Conservation (phyloP, 2,329 filamentous ascomycete genomes). For the Neophaeococcomyces mojaviensis region DNA sequence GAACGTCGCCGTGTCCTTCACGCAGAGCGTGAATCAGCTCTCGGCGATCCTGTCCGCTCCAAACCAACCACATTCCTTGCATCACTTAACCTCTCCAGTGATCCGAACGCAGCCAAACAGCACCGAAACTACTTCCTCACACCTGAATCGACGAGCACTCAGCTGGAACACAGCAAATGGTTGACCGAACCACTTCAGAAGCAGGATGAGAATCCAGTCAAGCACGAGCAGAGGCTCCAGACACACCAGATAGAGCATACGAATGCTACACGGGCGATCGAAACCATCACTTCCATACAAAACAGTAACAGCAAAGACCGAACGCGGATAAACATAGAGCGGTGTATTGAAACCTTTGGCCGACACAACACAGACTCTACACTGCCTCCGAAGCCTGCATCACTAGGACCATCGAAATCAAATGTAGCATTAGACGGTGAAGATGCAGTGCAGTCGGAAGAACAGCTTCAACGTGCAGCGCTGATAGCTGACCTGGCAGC, state of each 20-base stretch:
- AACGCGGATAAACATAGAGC: slow-evolving; percentile 71
- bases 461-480: background rate
- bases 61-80: slow-evolving; percentile 72
- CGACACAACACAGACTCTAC: slow-evolving; percentile 75
- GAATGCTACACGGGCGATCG: slow-evolving; percentile 67
- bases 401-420: background rate
- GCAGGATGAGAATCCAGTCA: slow-evolving; percentile 35
- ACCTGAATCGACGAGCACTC: slow-evolving; percentile 57
- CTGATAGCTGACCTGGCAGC: slow-evolving; percentile 6
- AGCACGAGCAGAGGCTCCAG: slow-evolving; percentile 17
- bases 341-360: slow-evolving; percentile 81
- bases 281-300: slow-evolving; percentile 67
- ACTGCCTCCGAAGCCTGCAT: slow-evolving; percentile 53
- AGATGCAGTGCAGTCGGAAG: background rate
- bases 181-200: slow-evolving; percentile 43
- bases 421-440: background rate
- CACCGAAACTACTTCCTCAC: slow-evolving; percentile 71
- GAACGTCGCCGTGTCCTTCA: slow-evolving; percentile 64
- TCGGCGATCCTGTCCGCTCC: slow-evolving; percentile 75
- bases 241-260: slow-evolving; percentile 51
- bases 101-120: slow-evolving; percentile 26
- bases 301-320: slow-evolving; percentile 73
- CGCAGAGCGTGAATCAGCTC: slow-evolving; percentile 53
- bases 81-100: slow-evolving; percentile 52
- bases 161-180: slow-evolving; percentile 59